phyloP scores from a whole-genome alignment of 176 grass and related monocot species.

The Bothriochloa decipiens region DNA sequence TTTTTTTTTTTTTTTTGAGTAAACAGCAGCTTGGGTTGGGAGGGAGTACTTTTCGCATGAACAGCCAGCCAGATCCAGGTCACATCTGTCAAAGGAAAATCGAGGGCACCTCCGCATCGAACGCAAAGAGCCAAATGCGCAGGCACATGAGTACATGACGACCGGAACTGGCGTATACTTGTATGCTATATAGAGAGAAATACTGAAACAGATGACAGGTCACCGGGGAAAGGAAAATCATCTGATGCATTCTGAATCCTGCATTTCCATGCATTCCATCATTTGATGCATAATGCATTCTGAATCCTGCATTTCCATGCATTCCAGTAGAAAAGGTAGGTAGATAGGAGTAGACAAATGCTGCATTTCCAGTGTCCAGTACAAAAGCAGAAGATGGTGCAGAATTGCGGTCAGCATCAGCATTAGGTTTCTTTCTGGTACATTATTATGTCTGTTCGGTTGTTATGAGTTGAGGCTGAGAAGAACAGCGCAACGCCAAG shows the following conservation, averaged over 20 bases:
- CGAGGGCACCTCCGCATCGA: background rate
- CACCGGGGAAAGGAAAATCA: background rate
- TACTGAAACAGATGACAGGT: background rate
- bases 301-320: background rate
- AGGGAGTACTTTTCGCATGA: background rate
- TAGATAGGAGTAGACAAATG: too few relatives aligned
- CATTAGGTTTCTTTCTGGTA: constrained; percentile 32
- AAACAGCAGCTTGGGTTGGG: background rate
- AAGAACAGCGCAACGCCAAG: constrained; percentile 36
- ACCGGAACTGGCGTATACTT: background rate
- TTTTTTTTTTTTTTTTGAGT: too few relatives aligned
- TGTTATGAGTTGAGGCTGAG: constrained; percentile 23
- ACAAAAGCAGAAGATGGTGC: background rate
- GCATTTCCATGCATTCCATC: background rate
- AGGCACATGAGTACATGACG: background rate
- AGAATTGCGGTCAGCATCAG: background rate
- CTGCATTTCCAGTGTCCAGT: background rate
- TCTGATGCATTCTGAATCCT: background rate
- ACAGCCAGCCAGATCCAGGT: background rate
- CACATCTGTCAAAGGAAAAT: background rate
- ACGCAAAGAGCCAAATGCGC: background rate
- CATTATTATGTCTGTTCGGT: constrained; percentile 21
- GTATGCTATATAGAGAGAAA: background rate
- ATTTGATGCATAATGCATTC: background rate
- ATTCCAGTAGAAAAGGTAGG: background rate